Evolutionary conservation across 345 rosid genomes (phyloP), one percentile per base, ranked within the genome.

Genomic region (Gossypioides kirkii): DNA sequence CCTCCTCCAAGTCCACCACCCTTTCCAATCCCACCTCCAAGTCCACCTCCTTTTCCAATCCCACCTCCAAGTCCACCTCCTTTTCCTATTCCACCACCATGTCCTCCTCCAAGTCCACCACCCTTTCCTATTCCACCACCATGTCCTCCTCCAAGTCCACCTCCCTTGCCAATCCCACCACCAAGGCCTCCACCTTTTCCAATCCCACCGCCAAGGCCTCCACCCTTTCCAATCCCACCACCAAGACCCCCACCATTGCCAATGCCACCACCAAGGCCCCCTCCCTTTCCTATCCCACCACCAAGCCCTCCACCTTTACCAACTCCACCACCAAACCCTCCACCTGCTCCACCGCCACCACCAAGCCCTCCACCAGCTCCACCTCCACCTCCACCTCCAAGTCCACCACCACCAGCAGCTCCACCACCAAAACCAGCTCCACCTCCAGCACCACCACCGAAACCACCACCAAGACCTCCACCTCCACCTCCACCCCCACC

Each of bases 151-250:
- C 77, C 72, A 50, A 74, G 16, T 1, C 77, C 71, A 0, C 85
- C 85, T 0, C 80, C 80, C 0, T 68, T 63, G 0, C 85, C 85
- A 54, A 55, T 45, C 0, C 46, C 82, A 0, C 80, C 79, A 1
- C 88, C 86, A 0, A 75, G 76, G 3, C 89, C 91, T 1, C 20
- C 26, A 0, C 76, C 80, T 0, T 71, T 58, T 0, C 77, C 77
- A 1, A 59, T 38, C 0, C 82, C 79, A 25, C 73, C 70, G 0
- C 82, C 79, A 14, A 55, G 6, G 0, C 60, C 60, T 0, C 32
- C 32, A 10, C 61, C 61, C 0, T 62, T 69, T 0, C 85, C 85
- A 55, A 49, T 25, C 0, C 67, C 85, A 1, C 80, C 79, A 1
- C 88, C 86, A 0, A 76, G 76, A 1, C 89, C 91, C 1, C 22